phyloP scores from a whole-genome alignment of 2,329 filamentous ascomycete species.

The Fusarium sp. region DNA sequence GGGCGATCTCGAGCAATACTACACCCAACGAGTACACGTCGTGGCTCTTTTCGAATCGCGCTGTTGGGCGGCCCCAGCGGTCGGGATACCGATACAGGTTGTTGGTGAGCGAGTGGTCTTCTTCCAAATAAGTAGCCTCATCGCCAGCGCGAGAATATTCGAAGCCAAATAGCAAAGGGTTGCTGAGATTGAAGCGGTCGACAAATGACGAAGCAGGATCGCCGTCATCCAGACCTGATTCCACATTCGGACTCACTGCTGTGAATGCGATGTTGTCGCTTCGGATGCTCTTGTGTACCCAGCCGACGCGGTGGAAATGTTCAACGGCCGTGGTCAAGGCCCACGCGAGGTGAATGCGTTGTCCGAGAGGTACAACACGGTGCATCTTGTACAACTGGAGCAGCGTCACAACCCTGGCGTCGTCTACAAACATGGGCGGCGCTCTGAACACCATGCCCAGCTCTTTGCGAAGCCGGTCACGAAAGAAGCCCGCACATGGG shows the following conservation, averaged over 20 bases:
- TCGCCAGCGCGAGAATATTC: slow-evolving; percentile 9
- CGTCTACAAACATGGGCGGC: background rate
- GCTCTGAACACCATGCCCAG: background rate
- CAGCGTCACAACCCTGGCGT: background rate
- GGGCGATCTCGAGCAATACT: slow-evolving; percentile 6
- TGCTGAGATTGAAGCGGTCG: background rate
- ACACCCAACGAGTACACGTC: slow-evolving; percentile 15
- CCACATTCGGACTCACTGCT: too few species aligned
- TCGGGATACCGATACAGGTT: slow-evolving; percentile 8
- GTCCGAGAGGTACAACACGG: background rate
- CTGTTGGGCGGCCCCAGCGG: background rate
- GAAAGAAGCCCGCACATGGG: background rate
- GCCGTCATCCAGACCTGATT: background rate
- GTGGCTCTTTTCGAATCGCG: slow-evolving; percentile 13
- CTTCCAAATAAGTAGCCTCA: background rate
- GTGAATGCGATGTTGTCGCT: slow-evolving; percentile 1
- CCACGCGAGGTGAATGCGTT: background rate
- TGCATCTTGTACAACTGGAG: slow-evolving; percentile 2
- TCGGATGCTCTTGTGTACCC: slow-evolving; percentile 7
- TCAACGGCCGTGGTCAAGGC: background rate
- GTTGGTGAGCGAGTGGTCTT: background rate
- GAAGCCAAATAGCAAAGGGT: slow-evolving; percentile 8
- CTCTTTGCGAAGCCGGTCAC: background rate
- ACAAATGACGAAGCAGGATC: background rate
- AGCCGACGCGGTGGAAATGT: background rate